Percentiles rank a stretch among this genome's conserved stretches.
phyloP scores from a whole-genome alignment of 352 stramenopile species.

The Phytophthora idaei region DNA sequence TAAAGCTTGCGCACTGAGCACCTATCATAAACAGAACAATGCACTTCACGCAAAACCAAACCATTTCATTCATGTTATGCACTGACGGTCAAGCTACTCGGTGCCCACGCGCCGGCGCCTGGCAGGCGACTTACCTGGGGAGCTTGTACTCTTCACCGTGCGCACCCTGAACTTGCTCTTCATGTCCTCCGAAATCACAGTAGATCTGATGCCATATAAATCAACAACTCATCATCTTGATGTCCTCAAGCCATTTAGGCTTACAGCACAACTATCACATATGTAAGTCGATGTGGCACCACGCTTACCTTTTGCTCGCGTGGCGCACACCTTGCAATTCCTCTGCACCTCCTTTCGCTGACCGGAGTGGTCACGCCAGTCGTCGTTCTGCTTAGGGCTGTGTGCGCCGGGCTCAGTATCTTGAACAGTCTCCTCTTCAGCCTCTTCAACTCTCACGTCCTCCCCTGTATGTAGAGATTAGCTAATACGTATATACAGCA shows the following conservation, averaged over 20 bases:
- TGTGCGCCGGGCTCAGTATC: not conserved
- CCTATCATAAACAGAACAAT: not conserved
- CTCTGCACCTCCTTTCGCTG: constrained; percentile 1
- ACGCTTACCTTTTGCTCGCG: not conserved
- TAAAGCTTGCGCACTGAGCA: not conserved
- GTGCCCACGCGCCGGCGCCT: not conserved
- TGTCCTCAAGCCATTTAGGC: not conserved
- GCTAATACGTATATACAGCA: not conserved
- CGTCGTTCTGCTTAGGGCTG: not conserved
- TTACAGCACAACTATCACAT: not conserved
- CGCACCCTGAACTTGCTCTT: not conserved
- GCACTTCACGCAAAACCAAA: no score
- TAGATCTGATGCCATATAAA: not conserved
- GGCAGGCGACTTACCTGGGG: not conserved
- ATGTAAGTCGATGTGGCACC: not conserved
- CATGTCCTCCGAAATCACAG: not conserved
- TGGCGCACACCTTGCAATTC: not conserved
- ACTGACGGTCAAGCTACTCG: not conserved
- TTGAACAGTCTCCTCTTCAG: not conserved
- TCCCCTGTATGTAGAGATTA: not conserved
- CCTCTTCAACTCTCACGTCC: not conserved
- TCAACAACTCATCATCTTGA: not conserved
- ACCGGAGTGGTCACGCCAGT: not conserved
- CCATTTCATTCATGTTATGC: no score
- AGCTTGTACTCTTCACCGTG: not conserved